Conservation (phyloP, 257 asterid genomes). For the Solanum peruvianum region DNA sequence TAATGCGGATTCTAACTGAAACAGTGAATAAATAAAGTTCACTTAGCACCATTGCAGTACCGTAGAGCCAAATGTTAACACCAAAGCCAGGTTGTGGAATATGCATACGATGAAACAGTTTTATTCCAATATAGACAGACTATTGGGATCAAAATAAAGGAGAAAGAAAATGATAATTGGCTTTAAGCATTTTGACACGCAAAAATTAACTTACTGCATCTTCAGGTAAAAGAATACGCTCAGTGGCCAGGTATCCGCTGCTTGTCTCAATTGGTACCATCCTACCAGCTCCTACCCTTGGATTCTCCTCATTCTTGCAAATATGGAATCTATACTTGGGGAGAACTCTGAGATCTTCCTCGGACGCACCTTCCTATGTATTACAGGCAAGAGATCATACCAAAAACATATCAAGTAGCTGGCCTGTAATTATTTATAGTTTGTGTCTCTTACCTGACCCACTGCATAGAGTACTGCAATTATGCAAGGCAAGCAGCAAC, state of each 20-base stretch:
- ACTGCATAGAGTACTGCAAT: conserved; percentile 93
- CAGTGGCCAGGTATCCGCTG: conserved; percentile 48
- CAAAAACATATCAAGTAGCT: not conserved
- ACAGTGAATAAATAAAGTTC: not conserved
- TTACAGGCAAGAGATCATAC: not conserved
- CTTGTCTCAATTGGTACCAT: conserved; percentile 72
- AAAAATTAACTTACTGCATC: conserved; percentile 65
- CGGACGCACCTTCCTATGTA: conserved; percentile 92
- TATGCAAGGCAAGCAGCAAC: conserved; percentile 99
- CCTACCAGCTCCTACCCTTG: conserved; percentile 50
- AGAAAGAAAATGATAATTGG: not conserved
- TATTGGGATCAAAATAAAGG: not conserved
- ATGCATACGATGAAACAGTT: not conserved
- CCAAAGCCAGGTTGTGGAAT: not conserved
- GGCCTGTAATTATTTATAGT: not conserved
- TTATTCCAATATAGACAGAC: not conserved
- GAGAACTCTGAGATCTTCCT: conserved; percentile 76
- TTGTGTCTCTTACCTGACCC: conserved; percentile 59
- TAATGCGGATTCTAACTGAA: not conserved
- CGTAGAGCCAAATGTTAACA: not conserved
- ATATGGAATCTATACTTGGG: conserved; percentile 66
- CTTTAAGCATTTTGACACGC: not conserved
- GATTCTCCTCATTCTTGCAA: conserved; percentile 49
- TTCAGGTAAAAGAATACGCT: conserved; percentile 67
- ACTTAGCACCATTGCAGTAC: not conserved